Evolutionary conservation across 192 early-diverging fungal species (phyloP), one percentile per base, ranked within the genome.

Genomic region (Mortierella alpina): DNA sequence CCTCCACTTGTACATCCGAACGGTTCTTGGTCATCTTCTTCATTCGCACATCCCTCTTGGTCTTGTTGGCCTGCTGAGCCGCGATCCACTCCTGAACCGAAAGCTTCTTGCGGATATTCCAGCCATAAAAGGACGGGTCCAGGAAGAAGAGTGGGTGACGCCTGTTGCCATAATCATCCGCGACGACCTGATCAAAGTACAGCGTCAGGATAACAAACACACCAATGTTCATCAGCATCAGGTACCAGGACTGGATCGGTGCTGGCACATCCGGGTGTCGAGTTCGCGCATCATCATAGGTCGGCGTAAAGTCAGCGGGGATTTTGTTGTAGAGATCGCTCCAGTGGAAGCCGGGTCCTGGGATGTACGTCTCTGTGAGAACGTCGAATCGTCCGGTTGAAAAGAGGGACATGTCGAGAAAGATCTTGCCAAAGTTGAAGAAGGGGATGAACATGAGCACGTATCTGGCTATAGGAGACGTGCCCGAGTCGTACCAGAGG

Each of bases 151-250:
- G 68, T 0, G 70, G 84, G 48, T 83, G 65, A 48, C 63, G 74
- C 23, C 48, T 65, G 57, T 78, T 84, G n/a, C 93, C 93, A 68
- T 88, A 94, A 78, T 94, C 93, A 80, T 93, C 85, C 0, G 91
- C 91, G 52, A 95, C 92, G n/a, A 95, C 84, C 52, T 90, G 87
- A 68, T 94, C 92, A 58, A 92, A 88, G 81, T 93, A 94, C 86
- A 88, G 88, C 11, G 88, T 90, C 60, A 95, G 70, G 20, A 94
- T 59, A 55, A 61, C 82, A 92, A 73, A 94, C 50, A 69, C 56
- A 0, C 46, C 83, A 60, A 89, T 86, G 73, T 93, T 86, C 86
- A 91, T 88, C 56, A 94, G 59, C 68, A 94, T 77, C 2, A 88
- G 84, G 72, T 91, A 85, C 88, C 89, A 93, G 13, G 84, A 75